Evolutionary conservation across 2,329 filamentous ascomycete genomes (phyloP), one percentile per base, ranked within the genome.

Genomic region (Nemania serpens): DNA sequence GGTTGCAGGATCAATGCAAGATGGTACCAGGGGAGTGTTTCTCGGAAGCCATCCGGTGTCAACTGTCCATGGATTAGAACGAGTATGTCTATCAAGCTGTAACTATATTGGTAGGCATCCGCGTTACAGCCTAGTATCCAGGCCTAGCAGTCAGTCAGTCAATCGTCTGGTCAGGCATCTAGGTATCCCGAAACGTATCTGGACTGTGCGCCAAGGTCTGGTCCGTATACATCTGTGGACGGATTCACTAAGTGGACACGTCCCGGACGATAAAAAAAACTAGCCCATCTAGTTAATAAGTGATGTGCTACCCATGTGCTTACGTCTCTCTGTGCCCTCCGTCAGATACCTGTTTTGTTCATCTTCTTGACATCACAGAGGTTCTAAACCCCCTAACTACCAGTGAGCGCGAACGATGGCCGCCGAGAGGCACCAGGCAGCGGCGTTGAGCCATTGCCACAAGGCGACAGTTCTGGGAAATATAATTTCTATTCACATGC

Each of bases 401-500:
- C 25, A 34, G 54, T 18, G 10, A 59, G 49, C 33, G 43, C 47
- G n/a, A 43, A 47, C 36, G 48, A 72, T 71, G 70, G 68, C 63
- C 34, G 64, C 68, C 43, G 64, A 67, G 33, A 69, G 54, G 36
- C 55, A 67, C 45, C 68, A 72, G 52, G 64, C 66, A 17, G 66
- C 67, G 36, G 62, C 64, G 3, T 58, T 73, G 34, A 54, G 66
- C 61, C 64, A 66, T 39, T 73, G 71, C 63, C 70, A 73, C 64
- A 81, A 81, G 68, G 83, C 85, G 6, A 88, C 86, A 2, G 75
- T 80, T 51, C 78, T 86, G 25, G 85, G 85, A 60, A 87, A 89
- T 72, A 82, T 81, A 63, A 88, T 90, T 66, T 84, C 87, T 0
- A 83, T 88, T 48, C 84, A 82, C 65, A 84, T 88, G 78, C 79